Conservation (phyloP, 1,284 basidiomycete genomes). For the Pseudozyma tsukubaensis region DNA sequence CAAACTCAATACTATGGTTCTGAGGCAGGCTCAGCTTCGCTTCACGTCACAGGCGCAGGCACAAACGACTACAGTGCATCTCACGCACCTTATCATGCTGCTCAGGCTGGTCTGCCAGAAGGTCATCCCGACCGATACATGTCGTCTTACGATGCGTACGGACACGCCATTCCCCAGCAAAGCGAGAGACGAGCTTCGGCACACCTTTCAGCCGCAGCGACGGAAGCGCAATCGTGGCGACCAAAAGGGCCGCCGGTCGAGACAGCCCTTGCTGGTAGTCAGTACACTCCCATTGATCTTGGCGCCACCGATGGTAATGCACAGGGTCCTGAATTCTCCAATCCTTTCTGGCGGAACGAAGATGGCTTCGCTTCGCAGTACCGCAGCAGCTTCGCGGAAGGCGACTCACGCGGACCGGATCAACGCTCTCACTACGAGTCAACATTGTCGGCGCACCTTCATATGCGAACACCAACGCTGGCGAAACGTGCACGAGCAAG, state of each 20-base stretch:
- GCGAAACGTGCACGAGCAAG: conserved; percentile 34
- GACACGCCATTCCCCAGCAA: conserved; percentile 9
- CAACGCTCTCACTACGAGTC: conserved; percentile 51
- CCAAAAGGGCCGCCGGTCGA: conserved; percentile 32
- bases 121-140: conserved; percentile 28
- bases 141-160: conserved; percentile 20
- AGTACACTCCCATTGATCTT: conserved; percentile 17
- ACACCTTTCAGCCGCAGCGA: conserved; percentile 6
- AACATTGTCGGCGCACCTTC: conserved; percentile 55
- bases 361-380: conserved; percentile 18
- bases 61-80: conserved; percentile 11
- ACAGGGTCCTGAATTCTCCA: conserved; percentile 30
- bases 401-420: conserved; percentile 10
- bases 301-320: conserved; percentile 4
- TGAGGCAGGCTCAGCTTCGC: conserved; percentile 9
- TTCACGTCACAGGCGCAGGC: conserved; percentile 1
- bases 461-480: conserved; percentile 54
- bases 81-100: conserved; percentile 13
- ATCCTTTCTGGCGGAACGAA: conserved; percentile 43
- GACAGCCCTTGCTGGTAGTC: conserved; percentile 40
- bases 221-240: conserved; percentile 23
- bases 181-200: conserved; percentile 23
- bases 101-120: conserved; percentile 9
- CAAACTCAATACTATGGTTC: conserved; percentile 23
- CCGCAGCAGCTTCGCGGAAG: conserved; percentile 8